A percentile compares a stretch with the other conserved stretches of the same genome.
phyloP scores from a whole-genome alignment of 1,284 basidiomycete species.

The Lentinus polychrous region DNA sequence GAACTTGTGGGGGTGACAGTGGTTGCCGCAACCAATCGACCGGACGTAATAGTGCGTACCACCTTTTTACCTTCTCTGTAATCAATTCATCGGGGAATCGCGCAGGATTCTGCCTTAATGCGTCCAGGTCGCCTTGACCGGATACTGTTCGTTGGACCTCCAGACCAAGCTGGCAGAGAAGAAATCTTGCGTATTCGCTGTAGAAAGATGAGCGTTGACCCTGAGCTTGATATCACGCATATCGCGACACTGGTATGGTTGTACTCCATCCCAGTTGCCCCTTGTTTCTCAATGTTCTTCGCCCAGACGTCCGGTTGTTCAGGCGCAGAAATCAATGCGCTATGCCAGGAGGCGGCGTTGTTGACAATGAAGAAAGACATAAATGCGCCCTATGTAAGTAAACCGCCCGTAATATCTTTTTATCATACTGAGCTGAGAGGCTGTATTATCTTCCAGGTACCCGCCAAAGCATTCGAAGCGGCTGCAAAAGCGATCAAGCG shows the following conservation, averaged over 20 bases:
- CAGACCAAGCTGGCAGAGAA: conserved; percentile 69
- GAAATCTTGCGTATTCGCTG: conserved; percentile 84
- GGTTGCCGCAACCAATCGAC: conserved; percentile 94
- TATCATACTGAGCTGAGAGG: background rate
- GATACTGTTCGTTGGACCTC: conserved; percentile 92
- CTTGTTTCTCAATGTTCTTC: background rate
- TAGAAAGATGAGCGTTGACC: conserved; percentile 74
- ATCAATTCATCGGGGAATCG: conserved; percentile 2
- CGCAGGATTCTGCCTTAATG: conserved; percentile 89
- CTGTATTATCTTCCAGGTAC: conserved; percentile 45
- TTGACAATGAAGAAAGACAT: conserved; percentile 86
- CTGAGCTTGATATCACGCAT: conserved; percentile 58
- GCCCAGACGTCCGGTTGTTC: conserved; percentile 88
- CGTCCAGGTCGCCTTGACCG: conserved; percentile 94
- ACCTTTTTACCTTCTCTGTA: background rate
- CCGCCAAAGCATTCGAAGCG: conserved; percentile 66
- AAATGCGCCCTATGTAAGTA: conserved; percentile 64
- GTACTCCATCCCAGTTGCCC: background rate
- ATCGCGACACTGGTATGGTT: conserved; percentile 60
- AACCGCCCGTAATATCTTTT: no score
- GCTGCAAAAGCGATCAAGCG: conserved; percentile 71
- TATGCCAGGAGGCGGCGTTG: conserved; percentile 96
- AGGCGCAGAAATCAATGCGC: conserved; percentile 87
- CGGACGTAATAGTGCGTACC: conserved; percentile 79
- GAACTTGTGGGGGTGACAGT: conserved; percentile 89